Evolutionary conservation across 2,329 filamentous ascomycete genomes (phyloP).

Genomic region (Cercospora sp.): DNA sequence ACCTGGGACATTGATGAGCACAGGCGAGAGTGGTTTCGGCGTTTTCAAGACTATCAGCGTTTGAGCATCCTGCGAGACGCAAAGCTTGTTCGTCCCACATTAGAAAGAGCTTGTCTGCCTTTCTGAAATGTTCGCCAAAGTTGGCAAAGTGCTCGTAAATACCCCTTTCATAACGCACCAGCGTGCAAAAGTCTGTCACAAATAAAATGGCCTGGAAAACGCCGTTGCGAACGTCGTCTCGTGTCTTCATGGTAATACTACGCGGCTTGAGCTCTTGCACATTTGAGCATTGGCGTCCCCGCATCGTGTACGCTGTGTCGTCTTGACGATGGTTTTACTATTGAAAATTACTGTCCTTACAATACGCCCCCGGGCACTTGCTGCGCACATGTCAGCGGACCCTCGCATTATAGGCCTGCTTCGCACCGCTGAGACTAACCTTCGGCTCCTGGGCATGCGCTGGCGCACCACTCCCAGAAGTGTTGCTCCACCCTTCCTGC

Average conservation of each 20-base stretch:
- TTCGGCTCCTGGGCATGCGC: conserved; percentile 20
- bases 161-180: not conserved
- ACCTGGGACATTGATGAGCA: conserved; percentile 83
- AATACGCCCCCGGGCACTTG: conserved; percentile 26
- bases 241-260: conserved; percentile 14
- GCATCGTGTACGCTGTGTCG: not conserved
- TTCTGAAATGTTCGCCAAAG: not conserved
- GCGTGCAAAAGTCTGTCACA: not conserved
- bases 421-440: conserved; percentile 10
- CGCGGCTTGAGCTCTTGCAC: conserved; percentile 6
- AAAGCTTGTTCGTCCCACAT: not conserved
- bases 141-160: not conserved
- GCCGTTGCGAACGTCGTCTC: not conserved
- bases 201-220: not conserved
- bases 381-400: conserved; percentile 9
- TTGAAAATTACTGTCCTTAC: conserved; percentile 7
- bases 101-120: not conserved
- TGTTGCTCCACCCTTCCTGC: conserved; percentile 38
- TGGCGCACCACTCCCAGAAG: conserved; percentile 19
- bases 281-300: not conserved
- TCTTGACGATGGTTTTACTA: not conserved
- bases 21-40: conserved; percentile 79
- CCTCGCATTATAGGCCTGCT: not conserved
- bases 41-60: conserved; percentile 47
- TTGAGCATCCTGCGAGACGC: conserved; percentile 20